Conservation (phyloP, 2,329 filamentous ascomycete species). For the Fusarium chuoi region DNA sequence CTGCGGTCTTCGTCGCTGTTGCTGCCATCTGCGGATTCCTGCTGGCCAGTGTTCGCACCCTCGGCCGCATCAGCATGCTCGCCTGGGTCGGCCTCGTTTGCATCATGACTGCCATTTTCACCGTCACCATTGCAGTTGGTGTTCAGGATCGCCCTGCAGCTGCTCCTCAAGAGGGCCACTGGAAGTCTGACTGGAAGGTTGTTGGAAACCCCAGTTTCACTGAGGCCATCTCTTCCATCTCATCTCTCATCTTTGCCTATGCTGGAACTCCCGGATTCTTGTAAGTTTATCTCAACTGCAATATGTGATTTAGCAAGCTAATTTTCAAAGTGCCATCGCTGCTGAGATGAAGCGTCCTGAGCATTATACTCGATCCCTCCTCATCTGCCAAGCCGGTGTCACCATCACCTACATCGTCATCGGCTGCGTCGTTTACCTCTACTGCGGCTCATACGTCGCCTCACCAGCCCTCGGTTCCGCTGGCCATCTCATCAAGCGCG, state of each 20-base stretch:
- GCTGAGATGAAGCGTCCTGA: constrained; percentile 48
- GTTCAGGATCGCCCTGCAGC: constrained; percentile 31
- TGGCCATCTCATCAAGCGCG: constrained; percentile 54
- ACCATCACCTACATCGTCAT: constrained; percentile 49
- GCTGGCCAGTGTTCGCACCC: constrained; percentile 49
- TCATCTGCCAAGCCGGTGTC: constrained; percentile 44
- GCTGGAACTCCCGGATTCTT: constrained; percentile 51
- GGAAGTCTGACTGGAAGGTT: constrained; percentile 48
- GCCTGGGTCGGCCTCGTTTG: constrained; percentile 44
- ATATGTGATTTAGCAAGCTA: neutral
- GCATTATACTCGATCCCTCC: constrained; percentile 41
- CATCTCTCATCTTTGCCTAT: constrained; percentile 51
- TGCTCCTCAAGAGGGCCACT: constrained; percentile 31
- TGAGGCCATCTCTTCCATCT: constrained; percentile 47
- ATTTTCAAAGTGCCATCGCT: constrained; percentile 30
- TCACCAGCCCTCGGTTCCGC: constrained; percentile 60
- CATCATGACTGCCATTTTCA: constrained; percentile 38
- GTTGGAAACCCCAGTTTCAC: constrained; percentile 46
- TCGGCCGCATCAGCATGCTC: constrained; percentile 48
- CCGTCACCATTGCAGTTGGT: constrained; percentile 38
- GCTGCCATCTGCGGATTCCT: constrained; percentile 45
- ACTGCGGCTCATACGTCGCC: constrained; percentile 58
- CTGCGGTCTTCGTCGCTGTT: constrained; percentile 54
- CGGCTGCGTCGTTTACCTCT: constrained; percentile 57
- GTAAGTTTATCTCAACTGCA: neutral